Evolutionary conservation across 2,329 filamentous ascomycete species (phyloP).

Genomic region (Akanthomyces dipterigenus): DNA sequence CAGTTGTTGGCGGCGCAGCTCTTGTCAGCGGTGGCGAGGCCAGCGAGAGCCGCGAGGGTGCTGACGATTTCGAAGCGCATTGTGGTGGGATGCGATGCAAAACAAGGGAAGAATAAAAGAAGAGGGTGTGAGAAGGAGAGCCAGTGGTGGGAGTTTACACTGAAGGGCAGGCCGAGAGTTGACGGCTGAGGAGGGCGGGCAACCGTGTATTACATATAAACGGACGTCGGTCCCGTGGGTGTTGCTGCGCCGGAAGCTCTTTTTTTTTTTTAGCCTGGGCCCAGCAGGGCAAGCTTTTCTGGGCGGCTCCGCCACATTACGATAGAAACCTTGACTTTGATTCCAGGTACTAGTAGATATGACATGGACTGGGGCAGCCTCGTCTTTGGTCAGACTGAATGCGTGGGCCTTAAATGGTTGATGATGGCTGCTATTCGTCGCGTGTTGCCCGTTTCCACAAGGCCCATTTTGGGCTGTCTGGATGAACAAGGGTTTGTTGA

Average conservation of each 20-base stretch:
- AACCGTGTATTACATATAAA: not conserved
- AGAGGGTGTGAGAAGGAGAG: not conserved
- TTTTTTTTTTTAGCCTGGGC: not conserved
- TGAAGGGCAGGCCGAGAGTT: not conserved
- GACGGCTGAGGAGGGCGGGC: not conserved
- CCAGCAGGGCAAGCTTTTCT: not conserved
- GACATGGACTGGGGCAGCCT: not conserved
- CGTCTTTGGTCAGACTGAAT: not conserved
- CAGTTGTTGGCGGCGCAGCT: constrained; percentile 20
- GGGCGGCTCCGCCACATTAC: not conserved
- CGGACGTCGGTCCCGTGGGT: not conserved
- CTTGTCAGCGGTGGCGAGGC: constrained; percentile 19
- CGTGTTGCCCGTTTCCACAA: not conserved
- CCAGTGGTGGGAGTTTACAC: not conserved
- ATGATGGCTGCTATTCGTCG: not conserved
- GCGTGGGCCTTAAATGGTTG: not conserved
- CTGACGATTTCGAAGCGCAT: constrained; percentile 12
- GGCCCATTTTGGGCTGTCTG: not conserved
- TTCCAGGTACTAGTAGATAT: too few relatives aligned
- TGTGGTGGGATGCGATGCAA: not conserved
- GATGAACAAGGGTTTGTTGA: not conserved
- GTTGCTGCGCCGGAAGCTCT: not conserved
- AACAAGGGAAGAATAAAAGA: not conserved
- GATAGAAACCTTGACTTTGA: too few relatives aligned
- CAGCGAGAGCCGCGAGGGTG: constrained; percentile 21